phyloP scores from a whole-genome alignment of 352 stramenopile species.

The Thalassiosira tumida region DNA sequence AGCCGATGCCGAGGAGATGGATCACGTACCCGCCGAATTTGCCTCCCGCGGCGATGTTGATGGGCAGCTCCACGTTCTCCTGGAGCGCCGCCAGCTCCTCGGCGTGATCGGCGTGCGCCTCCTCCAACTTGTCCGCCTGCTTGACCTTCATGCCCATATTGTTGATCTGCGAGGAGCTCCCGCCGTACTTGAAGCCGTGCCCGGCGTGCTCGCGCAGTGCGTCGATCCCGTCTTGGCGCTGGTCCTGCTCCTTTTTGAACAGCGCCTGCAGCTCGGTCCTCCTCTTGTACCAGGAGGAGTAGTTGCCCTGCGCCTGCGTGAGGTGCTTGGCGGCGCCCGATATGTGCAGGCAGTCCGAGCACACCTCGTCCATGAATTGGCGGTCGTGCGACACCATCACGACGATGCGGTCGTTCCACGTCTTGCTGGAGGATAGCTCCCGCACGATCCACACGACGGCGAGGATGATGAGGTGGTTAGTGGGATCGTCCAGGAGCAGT shows the following conservation, averaged over 20 bases:
- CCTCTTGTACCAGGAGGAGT: constrained; percentile 65
- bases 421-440: constrained; percentile 63
- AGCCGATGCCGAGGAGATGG: constrained; percentile 72
- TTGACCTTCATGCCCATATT: constrained; percentile 83
- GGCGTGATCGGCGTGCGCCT: constrained; percentile 45
- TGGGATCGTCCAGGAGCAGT: constrained; percentile 83
- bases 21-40: constrained; percentile 78
- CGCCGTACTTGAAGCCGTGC: constrained; percentile 83
- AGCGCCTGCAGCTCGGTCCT: constrained; percentile 44
- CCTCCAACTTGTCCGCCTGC: constrained; percentile 82
- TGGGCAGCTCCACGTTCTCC: constrained; percentile 80
- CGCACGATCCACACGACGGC: constrained; percentile 80
- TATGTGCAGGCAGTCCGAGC: constrained; percentile 79
- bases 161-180: constrained; percentile 72
- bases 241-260: constrained; percentile 44
- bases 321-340: constrained; percentile 63
- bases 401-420: constrained; percentile 75
- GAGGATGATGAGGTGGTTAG: constrained; percentile 80
- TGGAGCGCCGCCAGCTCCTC: constrained; percentile 73
- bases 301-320: constrained; percentile 65
- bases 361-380: constrained; percentile 78
- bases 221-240: constrained; percentile 63
- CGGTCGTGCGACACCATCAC: constrained; percentile 77
- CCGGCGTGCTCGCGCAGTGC: constrained; percentile 74
- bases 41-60: constrained; percentile 72